Conservation (phyloP, 257 asterid species). For the Thymus mandschuricus region DNA sequence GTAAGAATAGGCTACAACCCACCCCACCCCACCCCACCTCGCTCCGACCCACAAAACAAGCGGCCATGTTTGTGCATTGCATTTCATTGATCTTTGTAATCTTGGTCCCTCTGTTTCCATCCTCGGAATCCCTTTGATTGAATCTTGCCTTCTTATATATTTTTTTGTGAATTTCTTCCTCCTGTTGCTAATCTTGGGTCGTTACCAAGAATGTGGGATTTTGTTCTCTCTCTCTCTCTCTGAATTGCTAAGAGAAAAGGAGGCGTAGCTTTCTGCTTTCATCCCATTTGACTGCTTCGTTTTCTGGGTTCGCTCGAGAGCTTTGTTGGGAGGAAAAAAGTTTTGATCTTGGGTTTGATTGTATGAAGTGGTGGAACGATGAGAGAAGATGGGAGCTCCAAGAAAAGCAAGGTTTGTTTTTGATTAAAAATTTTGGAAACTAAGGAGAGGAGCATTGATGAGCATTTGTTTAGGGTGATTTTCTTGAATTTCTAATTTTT, state of each 20-base stretch:
- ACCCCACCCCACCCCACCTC: neutral
- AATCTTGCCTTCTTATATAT: neutral
- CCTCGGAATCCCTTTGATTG: constrained; percentile 29
- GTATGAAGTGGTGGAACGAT: constrained; percentile 64
- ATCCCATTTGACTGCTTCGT: too few species aligned
- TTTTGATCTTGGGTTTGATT: constrained; percentile 41
- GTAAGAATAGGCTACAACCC: neutral
- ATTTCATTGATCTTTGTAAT: constrained; percentile 33
- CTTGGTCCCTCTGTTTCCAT: constrained; percentile 33
- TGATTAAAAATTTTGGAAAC: neutral
- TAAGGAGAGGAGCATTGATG: constrained; percentile 14
- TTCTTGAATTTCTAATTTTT: constrained; percentile 7
- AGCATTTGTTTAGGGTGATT: constrained; percentile 29
- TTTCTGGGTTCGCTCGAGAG: neutral
- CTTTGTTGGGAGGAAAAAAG: constrained; percentile 33
- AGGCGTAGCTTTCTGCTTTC: neutral
- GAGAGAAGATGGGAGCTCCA: constrained; percentile 74
- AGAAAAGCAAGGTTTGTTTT: constrained; percentile 75
- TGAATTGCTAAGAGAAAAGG: neutral
- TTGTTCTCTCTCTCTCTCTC: neutral
- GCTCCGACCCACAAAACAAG: constrained; percentile 26
- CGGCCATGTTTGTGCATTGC: constrained; percentile 34
- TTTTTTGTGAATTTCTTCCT: neutral
- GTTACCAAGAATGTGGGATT: constrained; percentile 8
- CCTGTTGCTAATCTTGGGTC: neutral